Conservation (phyloP, 2,329 filamentous ascomycete species). For the Aspergillus cejpii region DNA sequence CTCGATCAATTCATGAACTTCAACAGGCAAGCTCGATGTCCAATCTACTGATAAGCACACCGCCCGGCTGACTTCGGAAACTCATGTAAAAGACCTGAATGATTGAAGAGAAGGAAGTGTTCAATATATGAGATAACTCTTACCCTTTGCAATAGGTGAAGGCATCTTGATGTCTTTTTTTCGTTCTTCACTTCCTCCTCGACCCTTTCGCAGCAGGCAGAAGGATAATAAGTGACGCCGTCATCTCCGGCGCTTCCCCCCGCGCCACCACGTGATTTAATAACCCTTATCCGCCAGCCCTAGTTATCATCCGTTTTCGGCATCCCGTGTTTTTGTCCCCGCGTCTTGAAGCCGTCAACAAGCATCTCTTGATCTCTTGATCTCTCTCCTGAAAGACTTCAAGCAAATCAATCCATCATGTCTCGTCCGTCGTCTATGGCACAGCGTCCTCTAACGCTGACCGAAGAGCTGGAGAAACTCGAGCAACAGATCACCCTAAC, state of each 20-base stretch:
- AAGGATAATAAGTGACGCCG: constrained; percentile 6
- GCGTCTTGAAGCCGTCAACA: constrained; percentile 19
- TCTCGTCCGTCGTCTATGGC: constrained; percentile 45
- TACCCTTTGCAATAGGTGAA: constrained; percentile 45
- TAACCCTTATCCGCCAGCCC: constrained; percentile 32
- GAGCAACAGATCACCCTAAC: constrained; percentile 97
- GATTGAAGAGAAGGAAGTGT: constrained; percentile 1
- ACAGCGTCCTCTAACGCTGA: constrained; percentile 64
- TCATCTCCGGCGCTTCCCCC: constrained; percentile 10
- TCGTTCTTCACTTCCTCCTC: constrained; percentile 1
- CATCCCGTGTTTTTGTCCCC: constrained; percentile 24
- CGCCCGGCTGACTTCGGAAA: constrained; percentile 17
- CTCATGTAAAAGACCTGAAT: constrained; percentile 4
- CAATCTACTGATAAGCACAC: constrained; percentile 27
- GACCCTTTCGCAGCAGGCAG: constrained; percentile 4
- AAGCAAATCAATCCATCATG: constrained; percentile 33
- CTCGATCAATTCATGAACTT: no score
- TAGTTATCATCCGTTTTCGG: constrained; percentile 29
- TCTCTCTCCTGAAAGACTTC: constrained; percentile 1
- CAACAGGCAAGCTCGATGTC: no score
- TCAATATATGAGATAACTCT: no score
- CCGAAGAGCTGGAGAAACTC: constrained; percentile 89
- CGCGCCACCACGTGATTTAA: constrained; percentile 26
- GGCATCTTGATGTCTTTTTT: constrained; percentile 33
- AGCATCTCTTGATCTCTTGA: background rate